These are phyloP conservation scores for Neofusicoccum sp. DNA, from an alignment of 2,329 filamentous ascomycete genomes.

Conservation along the genomic window DNA sequence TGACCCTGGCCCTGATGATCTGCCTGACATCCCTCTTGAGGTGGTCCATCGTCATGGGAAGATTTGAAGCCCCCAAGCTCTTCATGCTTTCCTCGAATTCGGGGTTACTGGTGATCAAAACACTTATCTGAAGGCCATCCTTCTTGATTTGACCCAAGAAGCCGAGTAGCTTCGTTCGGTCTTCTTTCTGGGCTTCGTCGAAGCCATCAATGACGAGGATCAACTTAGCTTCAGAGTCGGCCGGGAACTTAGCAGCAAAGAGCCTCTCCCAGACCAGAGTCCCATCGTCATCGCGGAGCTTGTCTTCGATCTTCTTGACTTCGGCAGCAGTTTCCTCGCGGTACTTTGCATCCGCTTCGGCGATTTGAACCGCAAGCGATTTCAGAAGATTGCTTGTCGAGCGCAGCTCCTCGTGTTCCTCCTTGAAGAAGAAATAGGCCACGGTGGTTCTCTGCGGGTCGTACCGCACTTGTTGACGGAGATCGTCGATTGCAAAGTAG, in stretches of 20 bases:
- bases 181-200: slow-evolving; percentile 28
- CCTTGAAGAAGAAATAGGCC: slow-evolving; percentile 40
- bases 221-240: slow-evolving; percentile 22
- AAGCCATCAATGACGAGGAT: slow-evolving; percentile 35
- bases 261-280: slow-evolving; percentile 22
- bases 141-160: slow-evolving; percentile 28
- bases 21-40: slow-evolving; percentile 30
- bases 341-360: slow-evolving; percentile 28
- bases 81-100: slow-evolving; percentile 14
- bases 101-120: slow-evolving; percentile 28
- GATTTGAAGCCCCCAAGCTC: not conserved
- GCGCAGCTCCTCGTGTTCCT: slow-evolving; percentile 29
- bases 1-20: slow-evolving; percentile 29
- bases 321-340: slow-evolving; percentile 31
- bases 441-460: slow-evolving; percentile 15
- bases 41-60: slow-evolving; percentile 29
- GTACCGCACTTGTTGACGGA: slow-evolving; percentile 19
- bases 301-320: slow-evolving; percentile 1
- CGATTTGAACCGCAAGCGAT: slow-evolving; percentile 32
- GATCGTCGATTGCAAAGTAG: slow-evolving; percentile 21
- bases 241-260: slow-evolving; percentile 25
- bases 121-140: slow-evolving; percentile 25
- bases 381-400: slow-evolving; percentile 27
- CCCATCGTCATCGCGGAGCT: slow-evolving; percentile 28
- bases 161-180: slow-evolving; percentile 21